Base-by-base conservation (phyloP, 164 flowering plant species). In the Vitis cinerea region DNA sequence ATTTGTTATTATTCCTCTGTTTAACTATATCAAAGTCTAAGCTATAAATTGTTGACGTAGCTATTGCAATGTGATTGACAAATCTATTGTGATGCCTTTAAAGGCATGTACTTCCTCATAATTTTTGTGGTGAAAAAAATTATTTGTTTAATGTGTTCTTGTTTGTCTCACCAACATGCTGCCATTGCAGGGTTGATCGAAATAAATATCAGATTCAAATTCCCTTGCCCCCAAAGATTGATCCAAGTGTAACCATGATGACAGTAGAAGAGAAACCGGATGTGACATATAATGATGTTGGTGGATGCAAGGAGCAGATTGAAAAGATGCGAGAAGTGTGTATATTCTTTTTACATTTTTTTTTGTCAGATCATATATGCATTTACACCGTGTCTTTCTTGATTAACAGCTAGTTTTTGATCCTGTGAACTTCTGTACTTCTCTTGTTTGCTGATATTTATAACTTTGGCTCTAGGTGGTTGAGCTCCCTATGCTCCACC, bases 171-270 rank as follows among this genome's bases (percentile, higher is more conserved):
- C 57, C 6, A 15, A 13, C 10, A 14, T 65, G 3, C 12, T 71
- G 12, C 13, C 23, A 1, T 71, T 83, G 76, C 92, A 93, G 99
- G 63, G 99, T 96, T 79, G 99, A 93, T 79, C 83, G 97, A 51
- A 93, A 87, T 60, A 96, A 93, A 70, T 93, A 93, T 79, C 97
- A 93, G 78, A 93, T 96, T 70, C 98, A 96, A 80, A 96, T 93
- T 71, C 98, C 98, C 0, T 78, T 96, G 75, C 98, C 98, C 52
- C 99, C 99, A 15, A 96, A 93, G 69, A 93, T 96, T 73, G 97
- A 96, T 75, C 99, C 98, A 2, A 93, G 94, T 79, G 99, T 96
- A 37, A 96, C 97, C 63, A 93, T 96, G 99, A 96, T 96, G 99
- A 93, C 99, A 0, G 98, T 96, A 11, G 99, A 93, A 78, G 98